Conservation (phyloP, 2,329 filamentous ascomycete genomes). For the Beauveria sp. region DNA sequence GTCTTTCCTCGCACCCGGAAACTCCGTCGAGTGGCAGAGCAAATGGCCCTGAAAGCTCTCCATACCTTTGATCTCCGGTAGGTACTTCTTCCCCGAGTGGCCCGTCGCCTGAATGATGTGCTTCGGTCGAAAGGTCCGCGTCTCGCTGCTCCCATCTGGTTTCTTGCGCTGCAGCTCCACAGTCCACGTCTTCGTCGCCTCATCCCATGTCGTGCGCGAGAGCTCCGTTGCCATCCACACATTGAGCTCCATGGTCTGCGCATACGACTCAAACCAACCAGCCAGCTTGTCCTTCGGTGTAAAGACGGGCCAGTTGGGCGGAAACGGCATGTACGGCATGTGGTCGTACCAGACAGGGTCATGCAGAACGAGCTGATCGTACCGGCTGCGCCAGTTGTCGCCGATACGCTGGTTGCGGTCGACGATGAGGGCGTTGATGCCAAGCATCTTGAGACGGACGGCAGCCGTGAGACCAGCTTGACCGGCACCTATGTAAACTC, state of each 20-base stretch:
- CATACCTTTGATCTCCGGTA: constrained; percentile 50
- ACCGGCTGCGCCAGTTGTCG: constrained; percentile 54
- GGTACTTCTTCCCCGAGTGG: constrained; percentile 58
- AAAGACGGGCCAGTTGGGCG: constrained; percentile 55
- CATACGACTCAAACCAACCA: constrained; percentile 58
- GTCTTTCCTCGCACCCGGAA: constrained; percentile 41
- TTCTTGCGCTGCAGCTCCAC: constrained; percentile 42
- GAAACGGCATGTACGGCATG: constrained; percentile 55
- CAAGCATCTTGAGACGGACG: constrained; percentile 39
- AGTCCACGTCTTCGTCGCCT: constrained; percentile 44
- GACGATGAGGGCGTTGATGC: constrained; percentile 35
- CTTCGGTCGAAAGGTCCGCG: constrained; percentile 49
- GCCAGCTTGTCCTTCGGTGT: constrained; percentile 62
- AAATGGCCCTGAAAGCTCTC: constrained; percentile 50
- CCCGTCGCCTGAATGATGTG: constrained; percentile 63
- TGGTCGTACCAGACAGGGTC: constrained; percentile 54
- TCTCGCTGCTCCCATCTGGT: constrained; percentile 39
- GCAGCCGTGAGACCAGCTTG: constrained; percentile 34
- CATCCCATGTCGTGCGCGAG: constrained; percentile 41
- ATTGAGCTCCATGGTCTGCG: constrained; percentile 53
- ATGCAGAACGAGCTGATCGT: constrained; percentile 51
- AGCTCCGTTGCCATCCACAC: constrained; percentile 52
- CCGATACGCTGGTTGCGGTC: constrained; percentile 34
- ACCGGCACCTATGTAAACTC: constrained; percentile 26
- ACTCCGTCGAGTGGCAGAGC: constrained; percentile 56